Evolutionary conservation across 2,329 filamentous ascomycete genomes (phyloP), one percentile per base, ranked within the genome.

Genomic region (Aspergillus carbonarius): DNA sequence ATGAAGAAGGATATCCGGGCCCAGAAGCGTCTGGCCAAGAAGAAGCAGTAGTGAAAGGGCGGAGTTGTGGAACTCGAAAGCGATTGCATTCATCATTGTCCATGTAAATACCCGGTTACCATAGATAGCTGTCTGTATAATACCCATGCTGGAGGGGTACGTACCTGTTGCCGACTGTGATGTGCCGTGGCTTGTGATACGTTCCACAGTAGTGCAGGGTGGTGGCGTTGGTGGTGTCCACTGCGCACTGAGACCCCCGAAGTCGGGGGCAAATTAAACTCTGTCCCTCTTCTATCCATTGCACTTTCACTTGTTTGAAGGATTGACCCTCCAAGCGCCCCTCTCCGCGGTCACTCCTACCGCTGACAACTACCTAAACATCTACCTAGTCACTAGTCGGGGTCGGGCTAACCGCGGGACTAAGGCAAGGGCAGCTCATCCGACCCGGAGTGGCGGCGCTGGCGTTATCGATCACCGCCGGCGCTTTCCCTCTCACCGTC

Each of bases 1-100:
- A 86, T 97, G 87, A 97, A 97, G 86, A 98, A 97, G 87, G 95
- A 98, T 81, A 84, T 95, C 55, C 82, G 92, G 73, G 92, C 90
- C 2, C 83, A 93, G 76, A 96, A 96, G 86, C 85, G 93, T 70
- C 71, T 85, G 63, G 83, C 84, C 72, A 92, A 96, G 82, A 90
- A 87, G 79, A 88, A 85, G 80, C 85, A 85, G 44, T 72, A 64
- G 47, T 67, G 47, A 48, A 48, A 20, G 30, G 13, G 37, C 17
- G 40, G 35, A 27, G 34, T 20, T 27, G 37, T 40, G 50, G 50
- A 27, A 40, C 35, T 61, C 56, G 48, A 61, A 55, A 55, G 57
- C 55, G 32, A 55, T 52, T 44, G 47, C 56, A 53, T 59, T 40
- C 54, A 47, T 63, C 34, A 25, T 49, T 15, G 59, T 59, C 51